Evolutionary conservation across 192 early-diverging fungal species (phyloP).

Genomic region (Coemansia sp.): DNA sequence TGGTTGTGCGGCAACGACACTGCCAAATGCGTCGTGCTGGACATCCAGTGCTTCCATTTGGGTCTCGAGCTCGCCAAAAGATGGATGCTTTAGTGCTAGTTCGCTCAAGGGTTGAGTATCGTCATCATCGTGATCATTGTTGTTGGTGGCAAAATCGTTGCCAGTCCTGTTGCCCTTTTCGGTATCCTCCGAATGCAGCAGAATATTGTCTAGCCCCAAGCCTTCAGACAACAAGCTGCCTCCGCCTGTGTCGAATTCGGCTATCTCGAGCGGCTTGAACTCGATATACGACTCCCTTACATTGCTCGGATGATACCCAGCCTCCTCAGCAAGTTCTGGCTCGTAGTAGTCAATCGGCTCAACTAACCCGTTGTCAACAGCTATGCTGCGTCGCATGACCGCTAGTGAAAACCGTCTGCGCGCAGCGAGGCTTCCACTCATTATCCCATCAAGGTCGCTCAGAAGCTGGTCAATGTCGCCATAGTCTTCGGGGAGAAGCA

Average conservation of each 20-base stretch:
- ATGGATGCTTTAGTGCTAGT: conserved; percentile 4
- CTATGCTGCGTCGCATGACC: conserved; percentile 47
- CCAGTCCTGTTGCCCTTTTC: background rate
- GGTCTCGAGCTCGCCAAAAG: conserved; percentile 3
- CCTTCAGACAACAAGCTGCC: conserved; percentile 3
- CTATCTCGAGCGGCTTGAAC: conserved; percentile 48
- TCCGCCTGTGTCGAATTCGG: conserved; percentile 9
- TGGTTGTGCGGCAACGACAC: background rate
- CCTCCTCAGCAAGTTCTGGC: background rate
- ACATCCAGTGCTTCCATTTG: conserved; percentile 2
- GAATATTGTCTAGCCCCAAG: conserved; percentile 34
- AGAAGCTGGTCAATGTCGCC: conserved; percentile 48
- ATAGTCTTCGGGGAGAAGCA: conserved; percentile 47
- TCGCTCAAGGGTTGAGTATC: conserved; percentile 16
- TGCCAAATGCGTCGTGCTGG: background rate
- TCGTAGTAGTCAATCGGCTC: conserved; percentile 38
- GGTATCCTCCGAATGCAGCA: conserved; percentile 9
- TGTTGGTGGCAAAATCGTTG: background rate
- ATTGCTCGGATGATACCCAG: background rate
- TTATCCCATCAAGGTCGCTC: conserved; percentile 47
- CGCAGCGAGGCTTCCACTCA: conserved; percentile 44
- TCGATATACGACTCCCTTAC: conserved; percentile 15
- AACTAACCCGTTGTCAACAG: conserved; percentile 36
- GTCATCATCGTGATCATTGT: background rate
- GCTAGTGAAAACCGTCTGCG: conserved; percentile 50